phyloP scores from a whole-genome alignment of 2,329 filamentous ascomycete species.

The Colletotrichum eremochloae region DNA sequence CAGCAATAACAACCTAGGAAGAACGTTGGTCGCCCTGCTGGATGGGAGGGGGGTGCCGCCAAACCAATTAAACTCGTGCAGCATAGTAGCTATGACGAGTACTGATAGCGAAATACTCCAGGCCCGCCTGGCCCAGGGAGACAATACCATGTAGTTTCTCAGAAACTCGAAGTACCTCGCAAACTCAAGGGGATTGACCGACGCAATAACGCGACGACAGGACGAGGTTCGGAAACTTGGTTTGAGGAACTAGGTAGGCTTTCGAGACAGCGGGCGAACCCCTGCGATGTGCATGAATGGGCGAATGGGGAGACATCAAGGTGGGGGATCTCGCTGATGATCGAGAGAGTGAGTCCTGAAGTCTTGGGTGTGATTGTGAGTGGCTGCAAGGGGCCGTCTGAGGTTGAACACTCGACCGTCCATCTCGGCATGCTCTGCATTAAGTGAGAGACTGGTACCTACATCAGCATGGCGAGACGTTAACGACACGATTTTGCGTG shows the following conservation, averaged over 20 bases:
- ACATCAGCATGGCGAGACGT: not conserved
- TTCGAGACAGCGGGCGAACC: slow-evolving; percentile 19
- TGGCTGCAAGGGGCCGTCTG: slow-evolving; percentile 40
- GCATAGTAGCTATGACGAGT: slow-evolving; percentile 27
- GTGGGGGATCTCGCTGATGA: not conserved
- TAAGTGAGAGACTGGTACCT: not conserved
- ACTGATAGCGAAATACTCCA: slow-evolving; percentile 17
- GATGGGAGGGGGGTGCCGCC: slow-evolving; percentile 7
- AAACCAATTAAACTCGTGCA: slow-evolving; percentile 19
- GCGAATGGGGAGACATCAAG: slow-evolving; percentile 19
- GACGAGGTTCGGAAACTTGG: slow-evolving; percentile 11
- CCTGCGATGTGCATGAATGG: slow-evolving; percentile 31
- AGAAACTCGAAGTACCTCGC: slow-evolving; percentile 6
- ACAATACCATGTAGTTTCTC: not conserved
- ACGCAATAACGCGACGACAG: slow-evolving; percentile 10
- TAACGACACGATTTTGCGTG: not conserved
- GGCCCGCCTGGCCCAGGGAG: not conserved
- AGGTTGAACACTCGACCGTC: slow-evolving; percentile 23
- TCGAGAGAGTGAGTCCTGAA: slow-evolving; percentile 2
- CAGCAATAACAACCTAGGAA: slow-evolving; percentile 27
- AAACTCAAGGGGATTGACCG: slow-evolving; percentile 15
- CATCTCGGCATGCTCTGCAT: slow-evolving; percentile 5
- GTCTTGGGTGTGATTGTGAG: slow-evolving; percentile 15
- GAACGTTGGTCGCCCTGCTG: slow-evolving; percentile 7
- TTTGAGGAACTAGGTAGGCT: slow-evolving; percentile 1